phyloP scores from a whole-genome alignment of 257 asterid species.

The Forsythia suspensa region DNA sequence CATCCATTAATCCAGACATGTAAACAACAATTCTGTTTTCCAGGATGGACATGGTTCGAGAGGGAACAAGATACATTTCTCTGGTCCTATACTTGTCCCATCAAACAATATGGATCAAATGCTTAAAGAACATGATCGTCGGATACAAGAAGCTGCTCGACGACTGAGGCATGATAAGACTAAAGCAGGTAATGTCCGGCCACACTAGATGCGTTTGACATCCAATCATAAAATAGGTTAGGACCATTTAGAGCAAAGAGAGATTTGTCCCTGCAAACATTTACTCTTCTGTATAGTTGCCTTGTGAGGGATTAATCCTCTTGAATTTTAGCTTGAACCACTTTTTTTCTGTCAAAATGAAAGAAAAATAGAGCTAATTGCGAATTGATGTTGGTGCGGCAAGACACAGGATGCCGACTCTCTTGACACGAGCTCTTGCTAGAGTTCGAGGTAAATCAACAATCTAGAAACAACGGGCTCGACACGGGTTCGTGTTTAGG shows the following conservation, averaged over 20 bases:
- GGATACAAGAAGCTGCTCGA: conserved; percentile 81
- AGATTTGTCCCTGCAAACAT: neutral
- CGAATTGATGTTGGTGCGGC: neutral
- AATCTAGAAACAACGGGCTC: too few relatives aligned
- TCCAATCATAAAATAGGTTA: neutral
- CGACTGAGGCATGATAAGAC: conserved; percentile 61
- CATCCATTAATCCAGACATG: too few relatives aligned
- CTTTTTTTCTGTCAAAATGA: neutral
- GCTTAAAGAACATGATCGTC: conserved; percentile 85
- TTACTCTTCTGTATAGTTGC: neutral
- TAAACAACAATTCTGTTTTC: neutral
- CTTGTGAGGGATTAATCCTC: neutral
- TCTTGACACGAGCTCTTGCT: too few relatives aligned
- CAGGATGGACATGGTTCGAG: conserved; percentile 46
- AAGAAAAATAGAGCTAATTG: neutral
- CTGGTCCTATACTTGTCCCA: conserved; percentile 72
- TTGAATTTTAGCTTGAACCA: neutral
- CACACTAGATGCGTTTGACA: conserved; percentile 33
- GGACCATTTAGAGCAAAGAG: too few relatives aligned
- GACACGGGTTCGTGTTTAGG: too few relatives aligned
- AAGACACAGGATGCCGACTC: too few relatives aligned
- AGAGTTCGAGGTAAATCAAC: too few relatives aligned
- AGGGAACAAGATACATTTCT: conserved; percentile 58
- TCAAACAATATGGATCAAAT: conserved; percentile 74
- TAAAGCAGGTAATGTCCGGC: conserved; percentile 41